phyloP scores from a whole-genome alignment of 202 grass and related monocot species.

The Zoysia matrella region DNA sequence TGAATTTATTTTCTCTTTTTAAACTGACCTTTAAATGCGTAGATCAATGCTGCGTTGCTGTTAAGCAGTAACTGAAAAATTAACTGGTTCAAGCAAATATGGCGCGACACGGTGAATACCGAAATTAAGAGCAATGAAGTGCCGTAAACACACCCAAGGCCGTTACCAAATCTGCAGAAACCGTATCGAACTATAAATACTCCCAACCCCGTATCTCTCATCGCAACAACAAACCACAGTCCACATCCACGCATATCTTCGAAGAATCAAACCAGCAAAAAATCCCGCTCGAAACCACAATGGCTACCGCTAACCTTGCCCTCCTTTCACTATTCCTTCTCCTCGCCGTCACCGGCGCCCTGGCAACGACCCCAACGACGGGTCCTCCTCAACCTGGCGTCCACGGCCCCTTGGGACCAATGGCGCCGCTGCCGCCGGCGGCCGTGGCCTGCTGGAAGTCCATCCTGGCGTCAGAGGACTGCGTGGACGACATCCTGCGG shows the following conservation, averaged over 20 bases:
- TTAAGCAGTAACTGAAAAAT: background rate
- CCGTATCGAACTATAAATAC: constrained; percentile 11
- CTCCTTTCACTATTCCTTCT: constrained; percentile 5
- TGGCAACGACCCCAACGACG: background rate
- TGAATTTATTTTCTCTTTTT: too few relatives aligned
- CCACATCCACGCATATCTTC: background rate
- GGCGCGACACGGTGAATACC: background rate
- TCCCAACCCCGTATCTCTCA: background rate
- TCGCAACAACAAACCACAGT: background rate
- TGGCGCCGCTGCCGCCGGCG: background rate
- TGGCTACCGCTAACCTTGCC: background rate
- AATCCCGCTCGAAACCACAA: background rate
- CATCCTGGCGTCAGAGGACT: constrained; percentile 6
- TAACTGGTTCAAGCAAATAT: background rate
- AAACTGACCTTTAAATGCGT: too few relatives aligned
- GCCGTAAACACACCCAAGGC: background rate
- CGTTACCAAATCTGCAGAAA: background rate
- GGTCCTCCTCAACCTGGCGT: background rate
- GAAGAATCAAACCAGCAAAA: background rate
- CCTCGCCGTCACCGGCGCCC: background rate
- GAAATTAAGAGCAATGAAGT: background rate
- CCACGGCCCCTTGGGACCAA: background rate
- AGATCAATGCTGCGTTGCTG: background rate
- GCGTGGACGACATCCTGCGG: constrained; percentile 14
- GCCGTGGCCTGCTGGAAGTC: constrained; percentile 34